Percentiles rank a stretch among this genome's conserved stretches.
Conservation (phyloP, 305 asterid genomes). For the Withania somnifera region DNA sequence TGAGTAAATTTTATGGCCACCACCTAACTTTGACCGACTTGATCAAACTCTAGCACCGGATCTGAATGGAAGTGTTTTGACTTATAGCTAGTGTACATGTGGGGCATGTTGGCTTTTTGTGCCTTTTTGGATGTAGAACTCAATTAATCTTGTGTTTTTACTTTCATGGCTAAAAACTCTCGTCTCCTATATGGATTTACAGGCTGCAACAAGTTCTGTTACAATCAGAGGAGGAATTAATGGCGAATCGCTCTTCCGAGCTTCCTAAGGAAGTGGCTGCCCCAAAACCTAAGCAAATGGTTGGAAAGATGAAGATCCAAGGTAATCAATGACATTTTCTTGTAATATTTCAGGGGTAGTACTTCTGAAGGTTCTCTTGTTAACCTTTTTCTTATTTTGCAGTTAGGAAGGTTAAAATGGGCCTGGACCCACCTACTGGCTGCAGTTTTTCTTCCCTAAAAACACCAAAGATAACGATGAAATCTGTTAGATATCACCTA, state of each 20-base stretch:
- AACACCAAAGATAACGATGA: slow-evolving; percentile 33
- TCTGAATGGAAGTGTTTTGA: neutral
- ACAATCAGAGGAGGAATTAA: slow-evolving; percentile 43
- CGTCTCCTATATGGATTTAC: neutral
- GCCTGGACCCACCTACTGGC: slow-evolving; percentile 33
- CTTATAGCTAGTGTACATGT: neutral
- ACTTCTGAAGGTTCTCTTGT: neutral
- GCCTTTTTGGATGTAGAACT: neutral
- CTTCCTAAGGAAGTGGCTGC: slow-evolving; percentile 18
- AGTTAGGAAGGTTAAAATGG: slow-evolving; percentile 40
- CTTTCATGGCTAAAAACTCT: neutral
- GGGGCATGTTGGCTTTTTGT: neutral
- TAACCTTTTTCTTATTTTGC: slow-evolving; percentile 14
- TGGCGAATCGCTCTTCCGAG: slow-evolving; percentile 35
- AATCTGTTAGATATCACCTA: slow-evolving; percentile 20
- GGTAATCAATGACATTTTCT: slow-evolving; percentile 13
- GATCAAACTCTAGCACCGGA: neutral
- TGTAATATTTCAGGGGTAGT: neutral
- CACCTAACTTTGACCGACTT: neutral
- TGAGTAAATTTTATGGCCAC: neutral
- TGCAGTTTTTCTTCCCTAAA: slow-evolving; percentile 31
- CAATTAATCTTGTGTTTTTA: neutral
- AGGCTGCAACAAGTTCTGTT: slow-evolving; percentile 41
- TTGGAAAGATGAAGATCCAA: slow-evolving; percentile 50
- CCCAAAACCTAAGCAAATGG: slow-evolving; percentile 41